phyloP scores from a whole-genome alignment of 345 rosid genomes.

The Durio zibethinus region DNA sequence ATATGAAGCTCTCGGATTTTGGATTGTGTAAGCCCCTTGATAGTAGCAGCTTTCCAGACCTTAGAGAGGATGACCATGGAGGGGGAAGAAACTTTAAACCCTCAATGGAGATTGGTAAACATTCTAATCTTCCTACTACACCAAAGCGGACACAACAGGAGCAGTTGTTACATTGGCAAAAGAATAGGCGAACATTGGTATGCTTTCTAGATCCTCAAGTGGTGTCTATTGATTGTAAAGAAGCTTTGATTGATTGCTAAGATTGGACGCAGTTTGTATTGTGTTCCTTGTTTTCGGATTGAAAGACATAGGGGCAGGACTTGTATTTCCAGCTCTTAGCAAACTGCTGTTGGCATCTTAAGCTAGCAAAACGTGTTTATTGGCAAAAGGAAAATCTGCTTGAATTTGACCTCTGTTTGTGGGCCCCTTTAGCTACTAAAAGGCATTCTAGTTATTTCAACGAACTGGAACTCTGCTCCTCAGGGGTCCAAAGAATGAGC shows the following conservation, averaged over 20 bases:
- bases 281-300: neutral
- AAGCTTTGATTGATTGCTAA: slow-evolving; percentile 2
- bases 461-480: neutral
- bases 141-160: slow-evolving; percentile 67
- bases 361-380: neutral
- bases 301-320: neutral
- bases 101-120: slow-evolving; percentile 43
- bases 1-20: slow-evolving; percentile 69
- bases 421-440: neutral
- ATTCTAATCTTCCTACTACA: slow-evolving; percentile 40
- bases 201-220: slow-evolving; percentile 18
- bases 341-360: neutral
- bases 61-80: slow-evolving; percentile 46
- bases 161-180: slow-evolving; percentile 68
- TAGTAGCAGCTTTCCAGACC: slow-evolving; percentile 45
- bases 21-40: slow-evolving; percentile 67
- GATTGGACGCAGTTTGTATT: neutral
- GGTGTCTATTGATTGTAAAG: neutral
- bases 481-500: neutral
- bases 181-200: slow-evolving; percentile 64
- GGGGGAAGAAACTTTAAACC: slow-evolving; percentile 33
- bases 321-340: neutral
- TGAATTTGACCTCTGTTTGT: neutral
- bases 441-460: neutral
- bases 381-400: neutral